phyloP scores from a whole-genome alignment of 1,284 basidiomycete species.

The Papiliotrema fonsecae region DNA sequence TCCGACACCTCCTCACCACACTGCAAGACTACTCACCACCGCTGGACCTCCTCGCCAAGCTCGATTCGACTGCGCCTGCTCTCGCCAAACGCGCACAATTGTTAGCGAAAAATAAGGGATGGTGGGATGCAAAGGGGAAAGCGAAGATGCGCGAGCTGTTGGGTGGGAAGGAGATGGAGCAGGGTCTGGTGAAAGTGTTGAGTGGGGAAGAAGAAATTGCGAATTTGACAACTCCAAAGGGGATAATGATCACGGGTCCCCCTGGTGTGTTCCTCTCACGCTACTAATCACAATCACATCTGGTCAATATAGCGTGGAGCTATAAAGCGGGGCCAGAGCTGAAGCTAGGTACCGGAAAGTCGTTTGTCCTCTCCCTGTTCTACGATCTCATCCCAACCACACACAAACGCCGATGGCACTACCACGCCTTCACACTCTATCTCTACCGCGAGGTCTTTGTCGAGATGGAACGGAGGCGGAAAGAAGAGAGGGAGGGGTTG shows the following conservation, averaged over 20 bases:
- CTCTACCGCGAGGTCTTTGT: slow-evolving; percentile 58
- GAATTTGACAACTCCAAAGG: slow-evolving; percentile 58
- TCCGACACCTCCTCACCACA: slow-evolving; percentile 37
- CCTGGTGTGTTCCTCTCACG: slow-evolving; percentile 29
- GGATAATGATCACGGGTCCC: slow-evolving; percentile 53
- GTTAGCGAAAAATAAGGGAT: background rate
- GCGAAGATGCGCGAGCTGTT: slow-evolving; percentile 1
- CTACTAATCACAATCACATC: background rate
- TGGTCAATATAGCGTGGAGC: background rate
- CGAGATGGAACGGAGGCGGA: slow-evolving; percentile 35
- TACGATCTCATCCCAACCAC: slow-evolving; percentile 57
- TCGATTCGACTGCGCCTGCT: slow-evolving; percentile 28
- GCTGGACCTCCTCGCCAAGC: slow-evolving; percentile 36
- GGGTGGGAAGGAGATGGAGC: slow-evolving; percentile 6
- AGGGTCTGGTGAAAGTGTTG: slow-evolving; percentile 41
- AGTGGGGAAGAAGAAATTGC: slow-evolving; percentile 60
- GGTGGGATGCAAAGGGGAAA: slow-evolving; percentile 18
- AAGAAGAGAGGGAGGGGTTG: slow-evolving; percentile 21
- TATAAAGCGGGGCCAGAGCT: background rate
- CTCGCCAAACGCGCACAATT: slow-evolving; percentile 10
- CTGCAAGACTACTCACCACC: slow-evolving; percentile 43
- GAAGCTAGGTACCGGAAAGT: slow-evolving; percentile 52
- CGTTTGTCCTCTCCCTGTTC: slow-evolving; percentile 64
- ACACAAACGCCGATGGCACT: slow-evolving; percentile 62
- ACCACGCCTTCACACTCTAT: slow-evolving; percentile 63